Base-by-base conservation (phyloP, 2,329 filamentous ascomycete genomes). In the Talaromyces sp. region DNA sequence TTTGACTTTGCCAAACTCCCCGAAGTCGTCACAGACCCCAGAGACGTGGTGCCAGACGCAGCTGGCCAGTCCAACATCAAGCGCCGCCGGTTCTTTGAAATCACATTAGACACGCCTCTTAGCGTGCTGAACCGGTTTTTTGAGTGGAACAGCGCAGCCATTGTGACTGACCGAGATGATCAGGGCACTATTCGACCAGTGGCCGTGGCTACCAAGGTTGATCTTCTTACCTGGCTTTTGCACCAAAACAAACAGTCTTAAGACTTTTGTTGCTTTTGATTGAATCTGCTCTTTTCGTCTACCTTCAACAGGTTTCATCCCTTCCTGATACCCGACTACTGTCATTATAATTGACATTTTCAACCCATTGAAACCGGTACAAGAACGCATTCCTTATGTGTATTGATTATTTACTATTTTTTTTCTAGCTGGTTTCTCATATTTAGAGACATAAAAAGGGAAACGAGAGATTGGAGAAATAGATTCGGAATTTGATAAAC, bases 111-210 rank as follows among this genome's bases (percentile, higher is more conserved):
- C 66, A 99, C 94, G 1, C 89, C 89, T 3, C 81, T 99, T 43
- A 85, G 84, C 53, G 88, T 89, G 51, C 82, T 99, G 58, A 93
- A 91, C 80, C 87, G 90, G 70, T 99, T 99, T 78, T 91, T 97
- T 65, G 92, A 97, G 78, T 97, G 94, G 92, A 97, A 99, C 77
- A 94, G 90, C 67, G 93, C 94, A 0, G 94, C 94, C 0, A 87
- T 99, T 54, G 91, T 99, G 3, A 99, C 93, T 0, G 92, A 97
- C 74, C 83, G 85, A 46, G 82, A 83, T 60, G 77, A 80, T 58
- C 76, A 81, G 62, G 84, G 79, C 12, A 83, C 83, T 52, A 72
- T 86, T 66, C 95, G 91, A 80, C 92, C 95, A 1, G 81, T 94
- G 55, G 94, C 91, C 8, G 86, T 99, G 9, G 92, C 95, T 8